A percentile compares a stretch with the other conserved stretches of the same genome.
Conservation (phyloP, 768 basidiomycete genomes). For the Omphalotus guepiniiformis region DNA sequence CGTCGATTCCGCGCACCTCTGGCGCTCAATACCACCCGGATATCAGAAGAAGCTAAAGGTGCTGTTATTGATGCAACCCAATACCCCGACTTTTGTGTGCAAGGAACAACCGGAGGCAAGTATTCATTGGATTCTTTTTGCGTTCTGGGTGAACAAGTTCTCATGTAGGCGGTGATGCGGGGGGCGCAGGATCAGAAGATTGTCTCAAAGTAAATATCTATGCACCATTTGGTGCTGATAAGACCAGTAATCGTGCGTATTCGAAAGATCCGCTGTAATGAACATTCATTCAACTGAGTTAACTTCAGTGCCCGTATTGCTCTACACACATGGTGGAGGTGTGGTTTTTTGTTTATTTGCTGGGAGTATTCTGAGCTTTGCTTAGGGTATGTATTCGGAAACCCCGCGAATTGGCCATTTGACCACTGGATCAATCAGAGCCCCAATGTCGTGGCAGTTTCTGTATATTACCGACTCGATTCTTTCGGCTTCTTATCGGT, state of each 20-base stretch:
- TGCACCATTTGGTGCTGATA: constrained; percentile 43
- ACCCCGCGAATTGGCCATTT: constrained; percentile 64
- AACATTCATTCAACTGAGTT: too few relatives aligned
- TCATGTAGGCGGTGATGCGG: constrained; percentile 44
- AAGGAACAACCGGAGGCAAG: constrained; percentile 48
- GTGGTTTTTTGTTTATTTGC: neutral
- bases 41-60: constrained; percentile 31
- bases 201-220: constrained; percentile 68
- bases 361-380: neutral
- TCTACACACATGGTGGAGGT: constrained; percentile 39
- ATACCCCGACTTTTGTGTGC: constrained; percentile 58
- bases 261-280: neutral
- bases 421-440: constrained; percentile 61
- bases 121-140: constrained; percentile 1
- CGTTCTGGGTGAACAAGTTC: neutral
- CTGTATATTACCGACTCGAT: constrained; percentile 61
- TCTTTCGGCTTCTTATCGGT: constrained; percentile 59
- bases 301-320: constrained; percentile 36
- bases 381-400: constrained; percentile 52
- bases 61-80: constrained; percentile 44
- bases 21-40: constrained; percentile 44
- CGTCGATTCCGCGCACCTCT: constrained; percentile 49
- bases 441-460: constrained; percentile 59
- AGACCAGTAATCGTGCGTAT: constrained; percentile 42
- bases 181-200: constrained; percentile 64